These are phyloP conservation scores for Pythium periplocum DNA, from an alignment of 352 stramenopile genomes.

Conservation along the genomic window DNA sequence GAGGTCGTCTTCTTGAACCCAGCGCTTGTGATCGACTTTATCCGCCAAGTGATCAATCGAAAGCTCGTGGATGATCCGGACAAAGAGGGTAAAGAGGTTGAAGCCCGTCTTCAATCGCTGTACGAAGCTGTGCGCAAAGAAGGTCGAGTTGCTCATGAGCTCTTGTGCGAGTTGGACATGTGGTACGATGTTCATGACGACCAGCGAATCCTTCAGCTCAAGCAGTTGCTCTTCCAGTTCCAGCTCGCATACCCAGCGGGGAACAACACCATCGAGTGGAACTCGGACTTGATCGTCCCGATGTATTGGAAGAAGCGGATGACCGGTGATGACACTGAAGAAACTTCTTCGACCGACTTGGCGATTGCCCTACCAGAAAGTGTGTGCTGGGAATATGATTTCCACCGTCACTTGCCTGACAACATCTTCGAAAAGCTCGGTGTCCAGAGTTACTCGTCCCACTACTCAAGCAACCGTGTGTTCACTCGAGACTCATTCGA, in stretches of 20 bases:
- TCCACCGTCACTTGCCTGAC: background rate
- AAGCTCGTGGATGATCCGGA: background rate
- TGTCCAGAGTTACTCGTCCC: conserved; percentile 8
- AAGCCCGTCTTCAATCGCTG: background rate
- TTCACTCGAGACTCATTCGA: background rate
- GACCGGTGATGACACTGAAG: no score
- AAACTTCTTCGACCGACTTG: no score
- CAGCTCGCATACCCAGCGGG: conserved; percentile 1
- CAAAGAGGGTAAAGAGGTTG: no score
- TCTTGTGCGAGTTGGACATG: background rate
- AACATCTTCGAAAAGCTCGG: conserved; percentile 7
- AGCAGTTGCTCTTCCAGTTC: conserved; percentile 1
- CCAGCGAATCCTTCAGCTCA: background rate
- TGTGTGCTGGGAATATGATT: conserved; percentile 8
- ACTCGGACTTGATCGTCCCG: conserved; percentile 3
- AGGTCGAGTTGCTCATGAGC: background rate
- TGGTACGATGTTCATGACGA: background rate
- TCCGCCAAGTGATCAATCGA: conserved; percentile 11
- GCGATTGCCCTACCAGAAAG: background rate
- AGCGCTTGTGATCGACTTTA: conserved; percentile 10
- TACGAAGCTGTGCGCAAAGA: background rate
- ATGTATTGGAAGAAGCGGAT: background rate
- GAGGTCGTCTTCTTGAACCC: conserved; percentile 6
- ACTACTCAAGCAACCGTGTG: background rate
- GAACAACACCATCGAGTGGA: background rate